phyloP scores from a whole-genome alignment of 2,329 filamentous ascomycete species.

The Diaporthe sp. region DNA sequence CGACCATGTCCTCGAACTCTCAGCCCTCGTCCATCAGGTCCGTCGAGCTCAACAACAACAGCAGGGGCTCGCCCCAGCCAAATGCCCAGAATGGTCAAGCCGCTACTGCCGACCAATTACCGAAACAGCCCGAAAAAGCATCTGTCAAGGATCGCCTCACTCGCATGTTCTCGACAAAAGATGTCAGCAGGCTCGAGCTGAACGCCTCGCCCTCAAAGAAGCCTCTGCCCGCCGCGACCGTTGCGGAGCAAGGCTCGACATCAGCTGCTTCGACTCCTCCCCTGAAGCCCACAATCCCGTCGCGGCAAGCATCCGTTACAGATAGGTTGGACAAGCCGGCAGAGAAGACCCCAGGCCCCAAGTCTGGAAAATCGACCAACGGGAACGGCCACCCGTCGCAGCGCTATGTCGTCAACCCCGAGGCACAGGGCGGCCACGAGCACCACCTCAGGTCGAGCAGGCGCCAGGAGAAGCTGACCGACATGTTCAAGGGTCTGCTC shows the following conservation, averaged over 20 bases:
- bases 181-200: constrained; percentile 54
- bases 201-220: constrained; percentile 39
- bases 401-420: constrained; percentile 66
- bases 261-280: constrained; percentile 51
- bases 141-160: constrained; percentile 76
- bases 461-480: constrained; percentile 93
- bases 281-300: constrained; percentile 43
- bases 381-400: constrained; percentile 51
- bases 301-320: constrained; percentile 60
- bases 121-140: constrained; percentile 65
- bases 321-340: constrained; percentile 52
- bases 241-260: constrained; percentile 45
- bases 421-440: constrained; percentile 79
- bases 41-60: constrained; percentile 58
- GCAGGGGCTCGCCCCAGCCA: constrained; percentile 57
- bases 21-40: constrained; percentile 66
- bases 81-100: constrained; percentile 56
- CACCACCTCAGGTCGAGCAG: constrained; percentile 92
- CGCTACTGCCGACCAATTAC: constrained; percentile 50
- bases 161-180: constrained; percentile 75
- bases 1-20: constrained; percentile 61
- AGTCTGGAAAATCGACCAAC: constrained; percentile 54
- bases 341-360: constrained; percentile 51
- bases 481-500: constrained; percentile 90
- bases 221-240: constrained; percentile 31